These are phyloP conservation scores for Saururus chinensis DNA, from an alignment of 164 flowering plant genomes.

Conservation along the genomic window DNA sequence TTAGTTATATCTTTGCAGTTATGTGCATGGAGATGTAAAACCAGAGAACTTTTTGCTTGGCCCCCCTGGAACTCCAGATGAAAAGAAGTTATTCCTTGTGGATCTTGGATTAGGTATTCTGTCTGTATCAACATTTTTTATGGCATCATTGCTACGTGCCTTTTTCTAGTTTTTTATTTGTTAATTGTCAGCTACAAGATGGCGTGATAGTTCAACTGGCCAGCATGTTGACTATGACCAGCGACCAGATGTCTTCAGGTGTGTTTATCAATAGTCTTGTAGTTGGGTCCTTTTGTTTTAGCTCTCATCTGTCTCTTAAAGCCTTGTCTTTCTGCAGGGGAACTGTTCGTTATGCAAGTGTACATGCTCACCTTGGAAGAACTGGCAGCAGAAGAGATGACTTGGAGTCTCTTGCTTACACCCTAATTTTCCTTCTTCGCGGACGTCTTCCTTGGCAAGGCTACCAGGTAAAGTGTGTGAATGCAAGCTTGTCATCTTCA, in stretches of 20 bases:
- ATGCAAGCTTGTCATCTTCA: not conserved
- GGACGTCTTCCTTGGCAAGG: conserved; percentile 99
- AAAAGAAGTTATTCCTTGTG: conserved; percentile 79
- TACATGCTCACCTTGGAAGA: conserved; percentile 96
- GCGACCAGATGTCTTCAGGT: conserved; percentile 93
- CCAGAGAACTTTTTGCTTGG: conserved; percentile 98
- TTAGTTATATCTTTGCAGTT: conserved; percentile 23
- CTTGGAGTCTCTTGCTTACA: conserved; percentile 92
- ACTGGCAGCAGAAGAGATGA: conserved; percentile 96
- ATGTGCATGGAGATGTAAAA: conserved; percentile 96
- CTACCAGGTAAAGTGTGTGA: conserved; percentile 49
- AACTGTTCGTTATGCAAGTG: conserved; percentile 96
- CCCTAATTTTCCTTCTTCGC: conserved; percentile 81
- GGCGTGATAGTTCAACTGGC: conserved; percentile 71
- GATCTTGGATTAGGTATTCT: conserved; percentile 85
- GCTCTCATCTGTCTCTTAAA: not conserved
- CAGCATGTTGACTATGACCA: conserved; percentile 90
- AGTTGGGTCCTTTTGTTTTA: not conserved
- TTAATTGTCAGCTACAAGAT: conserved; percentile 52
- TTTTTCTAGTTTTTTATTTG: not conserved
- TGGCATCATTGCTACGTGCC: not conserved
- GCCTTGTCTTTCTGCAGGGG: conserved; percentile 44
- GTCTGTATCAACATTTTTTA: not conserved
- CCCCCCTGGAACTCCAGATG: conserved; percentile 72
- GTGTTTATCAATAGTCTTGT: not conserved